phyloP scores from a whole-genome alignment of 768 basidiomycete species.

The Rhodotorula sphaerocarpa region DNA sequence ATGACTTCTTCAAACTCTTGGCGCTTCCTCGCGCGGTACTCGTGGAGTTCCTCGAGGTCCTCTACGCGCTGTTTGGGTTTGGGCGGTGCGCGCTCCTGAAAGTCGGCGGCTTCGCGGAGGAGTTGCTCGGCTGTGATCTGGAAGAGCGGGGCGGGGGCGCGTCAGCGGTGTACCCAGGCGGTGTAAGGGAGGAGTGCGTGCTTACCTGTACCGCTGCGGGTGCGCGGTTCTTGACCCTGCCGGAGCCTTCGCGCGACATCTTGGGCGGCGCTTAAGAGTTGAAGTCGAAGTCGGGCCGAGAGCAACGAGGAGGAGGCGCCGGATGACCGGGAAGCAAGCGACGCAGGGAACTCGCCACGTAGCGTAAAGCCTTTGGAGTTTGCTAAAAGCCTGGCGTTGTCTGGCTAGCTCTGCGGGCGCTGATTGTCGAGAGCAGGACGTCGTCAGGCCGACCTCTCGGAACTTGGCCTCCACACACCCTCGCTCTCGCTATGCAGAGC shows the following conservation, averaged over 20 bases:
- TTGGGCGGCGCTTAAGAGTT: no score
- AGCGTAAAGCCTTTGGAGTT: no score
- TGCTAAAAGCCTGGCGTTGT: no score
- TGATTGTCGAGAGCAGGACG: no score
- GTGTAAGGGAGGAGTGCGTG: constrained; percentile 21
- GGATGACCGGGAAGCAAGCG: no score
- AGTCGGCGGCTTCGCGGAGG: constrained; percentile 93
- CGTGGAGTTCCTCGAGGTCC: constrained; percentile 77
- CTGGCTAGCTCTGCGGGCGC: no score
- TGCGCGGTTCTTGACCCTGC: constrained; percentile 79
- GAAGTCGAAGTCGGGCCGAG: no score
- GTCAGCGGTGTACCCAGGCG: not conserved
- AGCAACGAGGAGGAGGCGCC: not conserved
- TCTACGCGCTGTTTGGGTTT: constrained; percentile 93
- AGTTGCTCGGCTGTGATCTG: constrained; percentile 98
- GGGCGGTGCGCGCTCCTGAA: constrained; percentile 82
- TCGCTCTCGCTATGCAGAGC: no score
- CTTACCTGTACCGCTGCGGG: constrained; percentile 83
- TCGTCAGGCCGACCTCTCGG: no score
- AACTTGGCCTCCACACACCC: no score
- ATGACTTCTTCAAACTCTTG: constrained; percentile 78
- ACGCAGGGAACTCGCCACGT: no score
- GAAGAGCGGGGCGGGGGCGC: not conserved
- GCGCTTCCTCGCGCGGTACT: constrained; percentile 76
- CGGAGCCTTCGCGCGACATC: constrained; percentile 31